These are phyloP conservation scores for Phytophthora capsici DNA, from an alignment of 352 stramenopile genomes.

Conservation along the genomic window DNA sequence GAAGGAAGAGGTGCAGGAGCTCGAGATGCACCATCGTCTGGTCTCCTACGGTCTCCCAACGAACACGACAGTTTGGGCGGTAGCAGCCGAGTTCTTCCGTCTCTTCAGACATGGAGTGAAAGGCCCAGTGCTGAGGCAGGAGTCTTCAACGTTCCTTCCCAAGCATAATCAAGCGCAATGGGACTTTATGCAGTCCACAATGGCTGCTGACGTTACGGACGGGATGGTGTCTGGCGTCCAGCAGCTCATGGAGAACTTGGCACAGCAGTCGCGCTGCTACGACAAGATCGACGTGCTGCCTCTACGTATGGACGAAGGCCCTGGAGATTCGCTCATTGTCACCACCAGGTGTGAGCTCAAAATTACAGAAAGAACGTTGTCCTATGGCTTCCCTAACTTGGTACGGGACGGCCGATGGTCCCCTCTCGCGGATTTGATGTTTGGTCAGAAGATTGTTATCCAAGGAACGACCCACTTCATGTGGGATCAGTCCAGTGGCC, in stretches of 20 bases:
- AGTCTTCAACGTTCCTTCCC: background rate
- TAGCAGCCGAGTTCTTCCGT: slow-evolving; percentile 11
- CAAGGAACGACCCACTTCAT: background rate
- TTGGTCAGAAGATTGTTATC: slow-evolving; percentile 1
- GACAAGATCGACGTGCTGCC: slow-evolving; percentile 9
- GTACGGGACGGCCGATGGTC: background rate
- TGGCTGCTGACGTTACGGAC: slow-evolving; percentile 8
- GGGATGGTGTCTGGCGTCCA: background rate
- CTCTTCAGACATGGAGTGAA: slow-evolving; percentile 11
- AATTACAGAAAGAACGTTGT: slow-evolving; percentile 1
- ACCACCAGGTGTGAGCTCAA: background rate
- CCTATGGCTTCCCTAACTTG: slow-evolving; percentile 11
- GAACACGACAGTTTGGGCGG: slow-evolving; percentile 5
- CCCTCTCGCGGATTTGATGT: background rate
- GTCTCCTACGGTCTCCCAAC: slow-evolving; percentile 6
- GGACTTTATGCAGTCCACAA: slow-evolving; percentile 10
- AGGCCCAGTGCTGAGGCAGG: background rate
- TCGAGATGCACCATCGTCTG: slow-evolving; percentile 6
- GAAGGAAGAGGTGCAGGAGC: slow-evolving; percentile 7
- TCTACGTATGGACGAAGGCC: slow-evolving; percentile 1
- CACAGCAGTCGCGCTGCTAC: slow-evolving; percentile 5
- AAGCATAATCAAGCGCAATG: slow-evolving; percentile 1
- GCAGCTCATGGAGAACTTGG: slow-evolving; percentile 3
- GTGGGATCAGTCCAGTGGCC: background rate
- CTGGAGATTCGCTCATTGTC: slow-evolving; percentile 4